These are phyloP conservation scores for Chlorella sorokiniana DNA, from an alignment of 139 green algal genomes.

Conservation along the genomic window DNA sequence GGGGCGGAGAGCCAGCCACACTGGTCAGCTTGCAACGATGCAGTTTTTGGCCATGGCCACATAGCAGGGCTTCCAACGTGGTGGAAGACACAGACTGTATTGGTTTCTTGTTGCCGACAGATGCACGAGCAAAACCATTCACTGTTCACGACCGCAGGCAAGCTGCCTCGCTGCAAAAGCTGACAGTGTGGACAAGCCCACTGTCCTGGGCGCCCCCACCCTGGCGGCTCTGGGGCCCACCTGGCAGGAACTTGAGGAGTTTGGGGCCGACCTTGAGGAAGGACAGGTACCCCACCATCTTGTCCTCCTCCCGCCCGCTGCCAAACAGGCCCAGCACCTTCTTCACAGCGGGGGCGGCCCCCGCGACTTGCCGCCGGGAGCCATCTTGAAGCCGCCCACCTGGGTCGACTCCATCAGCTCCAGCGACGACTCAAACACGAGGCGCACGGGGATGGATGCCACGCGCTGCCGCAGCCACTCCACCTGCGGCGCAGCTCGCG, in stretches of 20 bases:
- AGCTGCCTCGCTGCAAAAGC: no score
- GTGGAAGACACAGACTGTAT: no score
- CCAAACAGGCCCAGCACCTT: constrained; percentile 91
- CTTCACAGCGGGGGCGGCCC: constrained; percentile 94
- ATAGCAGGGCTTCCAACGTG: no score
- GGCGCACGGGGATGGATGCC: constrained; percentile 71
- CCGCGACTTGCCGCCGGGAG: constrained; percentile 62
- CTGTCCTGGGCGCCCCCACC: background rate
- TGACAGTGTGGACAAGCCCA: background rate
- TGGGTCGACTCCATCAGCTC: constrained; percentile 93
- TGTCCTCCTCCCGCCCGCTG: constrained; percentile 92
- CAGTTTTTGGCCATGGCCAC: background rate
- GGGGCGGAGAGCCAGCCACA: background rate
- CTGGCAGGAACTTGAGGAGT: constrained; percentile 94
- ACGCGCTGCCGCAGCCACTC: constrained; percentile 88
- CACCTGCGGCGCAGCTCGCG: constrained; percentile 52
- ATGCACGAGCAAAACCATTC: no score
- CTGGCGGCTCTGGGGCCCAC: background rate
- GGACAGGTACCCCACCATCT: constrained; percentile 88
- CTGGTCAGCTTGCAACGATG: background rate
- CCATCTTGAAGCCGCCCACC: constrained; percentile 73
- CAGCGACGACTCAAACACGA: constrained; percentile 96
- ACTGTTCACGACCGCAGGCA: no score
- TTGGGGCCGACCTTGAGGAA: constrained; percentile 96
- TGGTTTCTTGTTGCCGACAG: no score